Base-by-base conservation (phyloP, 352 stramenopile genomes). In the Phytopythium kandeliae region DNA sequence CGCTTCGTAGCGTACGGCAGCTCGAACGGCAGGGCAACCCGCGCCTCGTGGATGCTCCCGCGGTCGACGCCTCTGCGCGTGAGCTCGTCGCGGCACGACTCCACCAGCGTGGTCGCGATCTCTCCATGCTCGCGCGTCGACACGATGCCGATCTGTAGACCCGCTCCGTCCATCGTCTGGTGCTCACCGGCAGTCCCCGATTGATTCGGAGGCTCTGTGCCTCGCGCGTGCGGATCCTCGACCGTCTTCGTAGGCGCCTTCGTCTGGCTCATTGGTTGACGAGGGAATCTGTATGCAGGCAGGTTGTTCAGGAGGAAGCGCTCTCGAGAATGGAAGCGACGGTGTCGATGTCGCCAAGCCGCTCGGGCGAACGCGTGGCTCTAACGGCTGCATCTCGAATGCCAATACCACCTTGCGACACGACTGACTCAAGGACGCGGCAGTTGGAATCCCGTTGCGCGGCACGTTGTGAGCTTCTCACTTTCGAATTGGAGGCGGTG, bases 21-120 rank as follows among this genome's bases (percentile, higher is more conserved):
- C 45, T 75, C 63, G 24, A 71, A 70, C 26, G 66, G 63, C 50
- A 67, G 46, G 17, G 57, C 52, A 3, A 72, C 66, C 11, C 65
- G 59, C 9, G 55, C 25, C 53, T 70, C 54, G 28, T 73, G 63
- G n/a, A 75, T 46, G 37, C 60, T 50, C 2, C 54, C 28, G 41
- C 66, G 65, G 17, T 47, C 44, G 25, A 75, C 60, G 19, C 63
- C 60, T 24, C 63, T 67, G 26, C 65, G 34, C 50, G 73, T 30
- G 26, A 75, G 49, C 36, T 75, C 66, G 7, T 35, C 59, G 30
- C 66, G 66, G 19, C 66, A 75, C 12, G 66, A 30, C 7, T 37
- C 55, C 34, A 64, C 45, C 8, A 75, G 45, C 25, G 66, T 49
- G 16, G 69, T 51, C 15, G 67, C 60, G 7, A 75, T 49, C 11